phyloP scores from a whole-genome alignment of 2,329 filamentous ascomycete species.

The Microdochium trichocladiopsis region DNA sequence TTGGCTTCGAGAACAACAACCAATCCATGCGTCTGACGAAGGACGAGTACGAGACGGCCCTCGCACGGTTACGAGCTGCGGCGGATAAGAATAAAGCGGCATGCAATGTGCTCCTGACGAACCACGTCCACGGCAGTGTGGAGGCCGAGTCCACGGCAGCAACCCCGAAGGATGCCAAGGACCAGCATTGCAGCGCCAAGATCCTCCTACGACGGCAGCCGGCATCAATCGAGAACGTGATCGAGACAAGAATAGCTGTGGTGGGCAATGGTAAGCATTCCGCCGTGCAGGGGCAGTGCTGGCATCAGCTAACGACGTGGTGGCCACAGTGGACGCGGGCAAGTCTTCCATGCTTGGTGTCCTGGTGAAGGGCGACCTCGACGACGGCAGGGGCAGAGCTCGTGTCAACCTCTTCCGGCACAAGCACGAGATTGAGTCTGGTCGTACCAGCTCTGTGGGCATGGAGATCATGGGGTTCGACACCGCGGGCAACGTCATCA shows the following conservation, averaged over 20 bases:
- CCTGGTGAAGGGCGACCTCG: slow-evolving; percentile 87
- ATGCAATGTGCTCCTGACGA: slow-evolving; percentile 79
- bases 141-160: slow-evolving; percentile 55
- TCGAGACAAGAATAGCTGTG: slow-evolving; percentile 93
- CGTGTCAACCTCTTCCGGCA: slow-evolving; percentile 94
- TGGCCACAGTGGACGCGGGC: slow-evolving; percentile 72
- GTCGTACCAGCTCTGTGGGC: slow-evolving; percentile 89
- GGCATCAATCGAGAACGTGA: slow-evolving; percentile 72
- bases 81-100: slow-evolving; percentile 62
- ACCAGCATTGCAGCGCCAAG: slow-evolving; percentile 64
- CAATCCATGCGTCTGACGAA: slow-evolving; percentile 73
- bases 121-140: slow-evolving; percentile 73
- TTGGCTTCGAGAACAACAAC: slow-evolving; percentile 85
- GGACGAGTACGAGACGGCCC: slow-evolving; percentile 68
- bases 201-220: slow-evolving; percentile 73
- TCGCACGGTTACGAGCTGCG: slow-evolving; percentile 57
- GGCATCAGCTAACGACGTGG: slow-evolving; percentile 4
- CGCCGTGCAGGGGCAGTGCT: background rate
- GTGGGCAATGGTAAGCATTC: slow-evolving; percentile 72
- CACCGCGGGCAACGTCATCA: slow-evolving; percentile 73
- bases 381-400: slow-evolving; percentile 89
- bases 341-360: slow-evolving; percentile 97
- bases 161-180: slow-evolving; percentile 59
- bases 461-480: slow-evolving; percentile 99
- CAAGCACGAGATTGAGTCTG: slow-evolving; percentile 96